Percentiles rank a stretch among this genome's conserved stretches.
phyloP scores from a whole-genome alignment of 192 early-diverging fungal species.

The Linnemannia elongata region DNA sequence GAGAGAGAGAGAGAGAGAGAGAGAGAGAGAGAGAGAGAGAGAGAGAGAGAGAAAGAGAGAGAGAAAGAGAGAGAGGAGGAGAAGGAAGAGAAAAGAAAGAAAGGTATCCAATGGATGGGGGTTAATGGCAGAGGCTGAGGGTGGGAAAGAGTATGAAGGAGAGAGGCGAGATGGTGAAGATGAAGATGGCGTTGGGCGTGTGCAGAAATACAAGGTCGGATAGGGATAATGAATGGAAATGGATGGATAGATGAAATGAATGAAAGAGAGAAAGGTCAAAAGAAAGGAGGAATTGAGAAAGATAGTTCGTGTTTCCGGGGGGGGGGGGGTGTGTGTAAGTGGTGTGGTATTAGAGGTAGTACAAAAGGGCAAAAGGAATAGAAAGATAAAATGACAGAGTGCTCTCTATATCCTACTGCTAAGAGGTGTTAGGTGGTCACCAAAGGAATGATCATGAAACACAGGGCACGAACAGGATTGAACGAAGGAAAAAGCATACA shows the following conservation, averaged over 20 bases:
- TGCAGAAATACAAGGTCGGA: too few species aligned
- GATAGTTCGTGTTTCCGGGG: not conserved
- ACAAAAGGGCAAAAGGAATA: not conserved
- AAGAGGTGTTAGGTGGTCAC: not conserved
- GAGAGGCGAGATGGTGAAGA: not conserved
- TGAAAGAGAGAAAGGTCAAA: not conserved
- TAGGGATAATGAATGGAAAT: not conserved
- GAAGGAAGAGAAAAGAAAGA: too few species aligned
- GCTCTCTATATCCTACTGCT: not conserved
- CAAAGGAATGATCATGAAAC: constrained; percentile 5
- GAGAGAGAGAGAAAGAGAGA: not conserved
- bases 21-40: not conserved
- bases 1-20: not conserved
- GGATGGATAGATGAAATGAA: not conserved
- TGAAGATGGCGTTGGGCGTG: not conserved
- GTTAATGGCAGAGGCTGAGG: not conserved
- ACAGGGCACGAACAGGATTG: constrained; percentile 1
- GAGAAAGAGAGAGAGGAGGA: not conserved
- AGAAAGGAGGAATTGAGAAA: not conserved
- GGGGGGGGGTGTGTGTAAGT: too few species aligned
- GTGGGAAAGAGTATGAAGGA: not conserved
- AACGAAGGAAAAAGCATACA: not conserved
- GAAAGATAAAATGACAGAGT: not conserved
- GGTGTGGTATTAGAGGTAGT: not conserved
- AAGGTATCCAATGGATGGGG: not conserved